Evolutionary conservation across 2,329 filamentous ascomycete species (phyloP).

Genomic region (Trichoderma sp.): DNA sequence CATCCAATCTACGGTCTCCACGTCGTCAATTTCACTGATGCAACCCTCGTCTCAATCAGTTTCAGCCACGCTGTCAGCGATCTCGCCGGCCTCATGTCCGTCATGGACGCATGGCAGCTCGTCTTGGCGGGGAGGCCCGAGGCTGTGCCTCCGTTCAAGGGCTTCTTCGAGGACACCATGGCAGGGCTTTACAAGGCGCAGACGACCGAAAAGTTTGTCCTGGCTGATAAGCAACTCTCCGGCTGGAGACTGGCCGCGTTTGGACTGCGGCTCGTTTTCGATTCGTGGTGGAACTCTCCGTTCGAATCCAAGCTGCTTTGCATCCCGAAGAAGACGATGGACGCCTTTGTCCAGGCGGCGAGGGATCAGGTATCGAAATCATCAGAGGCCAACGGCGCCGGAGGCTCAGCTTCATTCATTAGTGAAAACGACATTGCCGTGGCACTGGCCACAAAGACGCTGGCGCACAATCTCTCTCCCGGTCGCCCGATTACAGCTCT

Average conservation of each 20-base stretch:
- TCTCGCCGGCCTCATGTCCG: not conserved
- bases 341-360: not conserved
- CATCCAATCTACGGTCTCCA: not conserved
- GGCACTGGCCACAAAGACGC: not conserved
- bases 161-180: not conserved
- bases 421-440: conserved; percentile 8
- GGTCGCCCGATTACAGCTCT: not conserved
- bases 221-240: not conserved
- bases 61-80: not conserved
- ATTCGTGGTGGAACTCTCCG: not conserved
- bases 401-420: not conserved
- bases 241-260: not conserved
- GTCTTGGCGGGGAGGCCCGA: conserved; percentile 3
- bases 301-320: not conserved
- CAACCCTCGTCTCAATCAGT: not conserved
- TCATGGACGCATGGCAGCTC: conserved; percentile 7
- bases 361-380: not conserved
- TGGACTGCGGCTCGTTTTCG: not conserved
- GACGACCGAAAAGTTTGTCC: not conserved
- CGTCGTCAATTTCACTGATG: not conserved
- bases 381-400: not conserved
- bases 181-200: not conserved
- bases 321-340: conserved; percentile 6
- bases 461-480: not conserved
- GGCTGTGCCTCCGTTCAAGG: conserved; percentile 8